Conservation (phyloP, 306 rosid genomes). For the Acacia acuminata region DNA sequence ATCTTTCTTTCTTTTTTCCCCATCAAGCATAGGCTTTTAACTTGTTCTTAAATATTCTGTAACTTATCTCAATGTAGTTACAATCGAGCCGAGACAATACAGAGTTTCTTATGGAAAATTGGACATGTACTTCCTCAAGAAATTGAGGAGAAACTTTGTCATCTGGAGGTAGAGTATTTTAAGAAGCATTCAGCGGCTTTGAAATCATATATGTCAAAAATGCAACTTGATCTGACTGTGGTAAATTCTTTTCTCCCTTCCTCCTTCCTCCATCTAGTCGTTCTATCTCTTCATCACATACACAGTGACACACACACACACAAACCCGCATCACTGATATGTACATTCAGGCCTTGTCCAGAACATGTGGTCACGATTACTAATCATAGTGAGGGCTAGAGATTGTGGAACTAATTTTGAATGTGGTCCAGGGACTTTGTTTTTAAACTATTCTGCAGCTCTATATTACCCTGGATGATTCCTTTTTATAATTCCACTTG, state of each 20-base stretch:
- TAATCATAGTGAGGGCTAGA: constrained; percentile 8
- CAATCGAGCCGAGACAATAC: constrained; percentile 66
- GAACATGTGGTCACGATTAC: neutral
- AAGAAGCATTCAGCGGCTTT: constrained; percentile 71
- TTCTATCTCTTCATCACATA: neutral
- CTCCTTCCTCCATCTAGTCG: neutral
- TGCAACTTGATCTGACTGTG: constrained; percentile 77
- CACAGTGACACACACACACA: neutral
- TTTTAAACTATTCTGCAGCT: neutral
- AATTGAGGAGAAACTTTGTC: constrained; percentile 74
- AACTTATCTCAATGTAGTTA: constrained; percentile 48
- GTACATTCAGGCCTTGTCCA: neutral
- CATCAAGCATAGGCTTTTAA: neutral
- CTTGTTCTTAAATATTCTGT: constrained; percentile 17
- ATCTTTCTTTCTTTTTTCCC: constrained; percentile 13
- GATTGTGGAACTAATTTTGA: neutral
- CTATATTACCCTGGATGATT: neutral
- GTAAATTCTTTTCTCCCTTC: constrained; percentile 48
- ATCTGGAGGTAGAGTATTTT: constrained; percentile 72
- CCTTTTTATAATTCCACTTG: neutral
- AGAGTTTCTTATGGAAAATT: constrained; percentile 76
- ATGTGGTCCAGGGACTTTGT: neutral
- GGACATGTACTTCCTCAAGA: constrained; percentile 74
- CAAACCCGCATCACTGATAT: neutral
- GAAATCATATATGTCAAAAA: constrained; percentile 63